A percentile compares a stretch with the other conserved stretches of the same genome.
phyloP scores from a whole-genome alignment of 1,284 basidiomycete genomes.

The Coniophora puteana region DNA sequence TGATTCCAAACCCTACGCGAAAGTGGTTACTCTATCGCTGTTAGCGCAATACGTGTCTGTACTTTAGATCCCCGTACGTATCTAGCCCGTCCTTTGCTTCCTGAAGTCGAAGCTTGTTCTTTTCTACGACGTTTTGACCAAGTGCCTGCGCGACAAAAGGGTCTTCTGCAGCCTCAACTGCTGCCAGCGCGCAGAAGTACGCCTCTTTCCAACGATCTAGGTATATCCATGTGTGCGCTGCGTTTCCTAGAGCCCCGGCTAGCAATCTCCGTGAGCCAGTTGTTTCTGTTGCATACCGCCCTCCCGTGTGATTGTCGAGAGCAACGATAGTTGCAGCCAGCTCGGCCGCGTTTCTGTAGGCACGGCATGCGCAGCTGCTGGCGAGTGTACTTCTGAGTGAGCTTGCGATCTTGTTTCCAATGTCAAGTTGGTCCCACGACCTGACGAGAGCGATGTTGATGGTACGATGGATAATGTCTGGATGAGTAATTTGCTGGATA shows the following conservation, averaged over 20 bases:
- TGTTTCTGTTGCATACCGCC: conserved; percentile 13
- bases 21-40: too few species aligned
- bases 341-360: conserved; percentile 26
- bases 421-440: too few species aligned
- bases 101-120: conserved; percentile 20
- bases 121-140: conserved; percentile 11
- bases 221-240: conserved; percentile 27
- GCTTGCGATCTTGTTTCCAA: too few species aligned
- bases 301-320: conserved; percentile 21
- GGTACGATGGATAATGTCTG: conserved; percentile 16
- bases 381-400: too few species aligned
- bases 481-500: conserved; percentile 21
- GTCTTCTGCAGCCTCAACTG: conserved; percentile 13
- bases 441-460: too few species aligned
- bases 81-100: too few species aligned
- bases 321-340: conserved; percentile 21
- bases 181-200: conserved; percentile 19
- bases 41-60: too few species aligned
- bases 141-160: conserved; percentile 11
- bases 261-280: conserved; percentile 21
- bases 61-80: too few species aligned
- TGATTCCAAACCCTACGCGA: too few species aligned
- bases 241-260: conserved; percentile 28
- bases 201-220: conserved; percentile 16
- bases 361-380: too few species aligned